Percentiles rank a stretch among this genome's conserved stretches.
phyloP scores from a whole-genome alignment of 192 early-diverging fungal genomes.

The Phlyctochytrium planicorne region DNA sequence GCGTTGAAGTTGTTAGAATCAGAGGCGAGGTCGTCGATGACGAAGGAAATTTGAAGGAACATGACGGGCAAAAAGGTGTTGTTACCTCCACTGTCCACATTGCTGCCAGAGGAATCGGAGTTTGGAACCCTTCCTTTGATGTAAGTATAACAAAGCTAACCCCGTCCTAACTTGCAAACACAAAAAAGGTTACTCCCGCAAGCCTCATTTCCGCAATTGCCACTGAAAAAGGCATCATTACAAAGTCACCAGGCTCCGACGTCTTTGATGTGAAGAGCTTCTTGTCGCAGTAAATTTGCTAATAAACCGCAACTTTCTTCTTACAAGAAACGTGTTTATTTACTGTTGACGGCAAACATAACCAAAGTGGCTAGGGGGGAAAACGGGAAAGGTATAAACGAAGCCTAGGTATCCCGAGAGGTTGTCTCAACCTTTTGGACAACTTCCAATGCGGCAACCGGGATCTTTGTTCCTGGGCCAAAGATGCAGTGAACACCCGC shows the following conservation, averaged over 20 bases:
- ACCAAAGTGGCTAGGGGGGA: too few relatives aligned
- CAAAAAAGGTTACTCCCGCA: constrained; percentile 77
- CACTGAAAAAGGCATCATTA: constrained; percentile 83
- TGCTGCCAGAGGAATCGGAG: constrained; percentile 76
- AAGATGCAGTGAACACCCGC: constrained; percentile 80
- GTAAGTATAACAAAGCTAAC: too few relatives aligned
- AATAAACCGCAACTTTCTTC: too few relatives aligned
- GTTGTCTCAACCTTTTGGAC: constrained; percentile 64
- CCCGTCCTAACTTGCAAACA: constrained; percentile 9
- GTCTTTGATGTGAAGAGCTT: constrained; percentile 43
- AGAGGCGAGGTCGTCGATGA: too few relatives aligned
- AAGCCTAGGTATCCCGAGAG: too few relatives aligned
- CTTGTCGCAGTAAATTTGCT: too few relatives aligned
- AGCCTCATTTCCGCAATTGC: constrained; percentile 85
- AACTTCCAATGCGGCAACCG: constrained; percentile 78
- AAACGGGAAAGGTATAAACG: too few relatives aligned
- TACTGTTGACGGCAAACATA: too few relatives aligned
- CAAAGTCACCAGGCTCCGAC: constrained; percentile 36
- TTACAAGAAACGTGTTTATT: too few relatives aligned
- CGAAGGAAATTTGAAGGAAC: constrained; percentile 40
- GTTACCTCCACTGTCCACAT: constrained; percentile 56
- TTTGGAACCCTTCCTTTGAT: constrained; percentile 99
- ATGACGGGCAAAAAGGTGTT: too few relatives aligned
- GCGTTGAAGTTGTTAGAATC: constrained; percentile 70
- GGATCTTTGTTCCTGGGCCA: constrained; percentile 82